phyloP scores from a whole-genome alignment of 1,139 yeast species.

The Candida albicans region DNA sequence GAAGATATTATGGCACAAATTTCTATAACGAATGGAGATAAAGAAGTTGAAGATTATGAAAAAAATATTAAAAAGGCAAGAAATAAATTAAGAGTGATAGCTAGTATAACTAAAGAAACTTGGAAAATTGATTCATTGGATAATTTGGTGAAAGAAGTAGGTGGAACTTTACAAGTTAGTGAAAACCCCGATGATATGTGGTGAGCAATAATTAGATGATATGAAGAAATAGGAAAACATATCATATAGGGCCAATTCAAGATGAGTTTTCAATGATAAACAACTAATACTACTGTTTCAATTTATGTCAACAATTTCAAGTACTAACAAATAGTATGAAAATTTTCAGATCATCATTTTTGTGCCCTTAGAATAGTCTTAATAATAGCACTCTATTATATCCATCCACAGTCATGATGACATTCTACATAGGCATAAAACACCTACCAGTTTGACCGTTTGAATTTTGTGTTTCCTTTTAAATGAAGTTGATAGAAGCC shows the following conservation, averaged over 20 bases:
- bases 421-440: too few species aligned
- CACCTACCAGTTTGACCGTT: too few species aligned
- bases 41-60: constrained; percentile 50
- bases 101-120: constrained; percentile 34
- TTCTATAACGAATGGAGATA: constrained; percentile 42
- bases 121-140: constrained; percentile 37
- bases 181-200: constrained; percentile 48
- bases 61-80: constrained; percentile 44
- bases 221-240: not conserved
- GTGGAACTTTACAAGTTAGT: constrained; percentile 40
- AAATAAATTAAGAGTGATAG: constrained; percentile 52
- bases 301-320: too few species aligned
- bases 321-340: too few species aligned
- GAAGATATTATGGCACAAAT: constrained; percentile 24
- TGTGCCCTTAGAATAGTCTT: too few species aligned
- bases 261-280: not conserved
- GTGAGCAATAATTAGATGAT: too few species aligned
- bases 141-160: constrained; percentile 33
- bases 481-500: too few species aligned
- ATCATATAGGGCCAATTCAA: not conserved
- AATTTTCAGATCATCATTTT: too few species aligned
- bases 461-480: too few species aligned
- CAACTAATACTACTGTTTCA: not conserved
- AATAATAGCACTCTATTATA: too few species aligned
- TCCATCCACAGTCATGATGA: too few species aligned